Percentiles rank a stretch among this genome's conserved stretches.
Conservation (phyloP, 139 green algal species). For the Volvox africanus region DNA sequence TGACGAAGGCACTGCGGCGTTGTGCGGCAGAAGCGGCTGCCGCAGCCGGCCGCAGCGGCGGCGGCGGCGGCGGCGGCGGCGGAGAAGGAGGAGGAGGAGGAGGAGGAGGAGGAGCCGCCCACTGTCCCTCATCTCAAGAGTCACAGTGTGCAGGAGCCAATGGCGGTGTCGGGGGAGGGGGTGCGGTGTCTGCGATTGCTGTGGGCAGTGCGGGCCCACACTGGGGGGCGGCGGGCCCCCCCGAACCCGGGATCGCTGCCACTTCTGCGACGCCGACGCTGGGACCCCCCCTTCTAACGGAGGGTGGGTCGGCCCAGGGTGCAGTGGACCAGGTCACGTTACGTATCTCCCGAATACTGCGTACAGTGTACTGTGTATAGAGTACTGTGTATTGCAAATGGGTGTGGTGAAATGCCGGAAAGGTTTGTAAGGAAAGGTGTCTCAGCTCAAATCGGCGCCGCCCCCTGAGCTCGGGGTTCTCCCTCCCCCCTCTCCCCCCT, state of each 20-base stretch:
- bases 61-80: background rate
- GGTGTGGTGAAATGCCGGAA: too few relatives aligned
- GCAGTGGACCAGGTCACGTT: too few relatives aligned
- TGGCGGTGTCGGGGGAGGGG: background rate
- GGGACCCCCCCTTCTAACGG: conserved; percentile 26
- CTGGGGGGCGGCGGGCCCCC: background rate
- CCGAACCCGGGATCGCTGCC: background rate
- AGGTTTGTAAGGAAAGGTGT: too few relatives aligned
- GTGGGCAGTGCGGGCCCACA: background rate
- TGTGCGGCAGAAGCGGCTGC: background rate
- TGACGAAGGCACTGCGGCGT: background rate
- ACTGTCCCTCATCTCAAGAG: background rate
- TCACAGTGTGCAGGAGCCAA: background rate
- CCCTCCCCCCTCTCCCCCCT: too few relatives aligned
- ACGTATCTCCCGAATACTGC: too few relatives aligned
- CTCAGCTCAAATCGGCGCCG: too few relatives aligned
- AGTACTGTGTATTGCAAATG: too few relatives aligned
- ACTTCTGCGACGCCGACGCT: background rate
- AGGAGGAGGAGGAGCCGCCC: background rate
- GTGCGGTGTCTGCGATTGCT: too few relatives aligned
- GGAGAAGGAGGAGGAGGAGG: background rate
- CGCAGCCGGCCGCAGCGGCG: background rate
- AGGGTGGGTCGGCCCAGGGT: background rate
- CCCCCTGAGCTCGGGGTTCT: too few relatives aligned
- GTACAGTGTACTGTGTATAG: too few relatives aligned